These are phyloP conservation scores for Chaetomium tenue DNA, from an alignment of 495 filamentous ascomycete genomes.

Conservation along the genomic window DNA sequence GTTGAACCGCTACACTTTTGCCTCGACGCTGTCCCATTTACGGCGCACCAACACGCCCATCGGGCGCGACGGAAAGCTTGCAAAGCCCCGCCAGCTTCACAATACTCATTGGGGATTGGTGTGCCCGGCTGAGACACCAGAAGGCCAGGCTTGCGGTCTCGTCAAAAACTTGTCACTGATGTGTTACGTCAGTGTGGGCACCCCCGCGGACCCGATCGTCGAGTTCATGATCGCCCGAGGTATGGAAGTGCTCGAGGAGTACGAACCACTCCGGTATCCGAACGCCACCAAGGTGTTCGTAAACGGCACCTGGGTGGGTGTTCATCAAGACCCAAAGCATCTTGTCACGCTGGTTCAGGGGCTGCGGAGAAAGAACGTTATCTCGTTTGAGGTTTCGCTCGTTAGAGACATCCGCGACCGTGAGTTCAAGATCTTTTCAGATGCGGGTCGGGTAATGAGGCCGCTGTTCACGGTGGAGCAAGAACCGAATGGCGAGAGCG, in stretches of 20 bases:
- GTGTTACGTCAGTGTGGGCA: conserved; percentile 95
- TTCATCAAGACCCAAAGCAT: conserved; percentile 77
- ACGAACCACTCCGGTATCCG: conserved; percentile 81
- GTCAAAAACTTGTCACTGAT: conserved; percentile 98
- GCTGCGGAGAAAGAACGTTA: conserved; percentile 72
- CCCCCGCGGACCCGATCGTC: conserved; percentile 81
- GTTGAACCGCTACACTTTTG: conserved; percentile 94
- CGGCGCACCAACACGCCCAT: conserved; percentile 97
- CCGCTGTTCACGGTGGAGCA: conserved; percentile 80
- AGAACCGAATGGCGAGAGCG: conserved; percentile 66
- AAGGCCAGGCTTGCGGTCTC: conserved; percentile 96
- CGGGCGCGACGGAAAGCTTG: conserved; percentile 95
- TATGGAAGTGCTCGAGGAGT: conserved; percentile 97
- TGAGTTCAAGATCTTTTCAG: conserved; percentile 98
- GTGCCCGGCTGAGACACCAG: conserved; percentile 95
- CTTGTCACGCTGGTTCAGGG: conserved; percentile 73
- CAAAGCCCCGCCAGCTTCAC: conserved; percentile 95
- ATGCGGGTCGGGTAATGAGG: conserved; percentile 90
- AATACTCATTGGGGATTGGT: conserved; percentile 99
- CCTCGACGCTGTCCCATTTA: conserved; percentile 93
- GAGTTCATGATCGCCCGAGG: conserved; percentile 91
- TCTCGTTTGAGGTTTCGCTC: conserved; percentile 86
- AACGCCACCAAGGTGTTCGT: conserved; percentile 97
- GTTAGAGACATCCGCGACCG: conserved; percentile 93
- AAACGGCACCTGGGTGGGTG: conserved; percentile 96